Evolutionary conservation across 139 green algal genomes (phyloP).

Genomic region (Trebouxia sp.): DNA sequence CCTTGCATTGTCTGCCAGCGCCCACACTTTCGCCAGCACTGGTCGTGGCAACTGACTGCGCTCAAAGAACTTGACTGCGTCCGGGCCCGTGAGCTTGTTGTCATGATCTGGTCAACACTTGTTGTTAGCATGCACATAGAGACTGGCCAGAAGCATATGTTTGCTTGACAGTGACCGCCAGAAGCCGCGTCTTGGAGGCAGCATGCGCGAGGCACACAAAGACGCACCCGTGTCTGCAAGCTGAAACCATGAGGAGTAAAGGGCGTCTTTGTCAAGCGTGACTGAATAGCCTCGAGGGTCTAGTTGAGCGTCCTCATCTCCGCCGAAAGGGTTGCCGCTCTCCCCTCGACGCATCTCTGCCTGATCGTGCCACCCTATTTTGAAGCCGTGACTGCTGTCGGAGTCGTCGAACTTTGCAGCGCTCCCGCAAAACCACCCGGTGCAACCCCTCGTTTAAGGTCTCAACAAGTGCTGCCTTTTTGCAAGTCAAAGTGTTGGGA

Average conservation of each 20-base stretch:
- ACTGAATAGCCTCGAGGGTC: slow-evolving; percentile 1
- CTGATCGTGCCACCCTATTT: too few species aligned
- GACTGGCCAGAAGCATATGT: too few species aligned
- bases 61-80: slow-evolving; percentile 89
- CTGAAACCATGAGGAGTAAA: slow-evolving; percentile 30
- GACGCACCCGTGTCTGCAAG: slow-evolving; percentile 33
- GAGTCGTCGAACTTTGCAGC: too few species aligned
- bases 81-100: slow-evolving; percentile 61
- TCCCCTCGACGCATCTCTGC: neutral
- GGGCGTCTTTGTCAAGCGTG: slow-evolving; percentile 21
- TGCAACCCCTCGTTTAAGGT: too few species aligned
- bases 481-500: too few species aligned
- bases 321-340: slow-evolving; percentile 5
- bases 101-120: slow-evolving; percentile 55
- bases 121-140: too few species aligned
- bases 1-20: slow-evolving; percentile 54
- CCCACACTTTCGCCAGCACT: slow-evolving; percentile 74
- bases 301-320: neutral
- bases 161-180: too few species aligned
- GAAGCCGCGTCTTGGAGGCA: too few species aligned
- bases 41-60: slow-evolving; percentile 74
- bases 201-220: too few species aligned
- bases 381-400: too few species aligned
- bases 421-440: too few species aligned
- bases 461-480: too few species aligned